phyloP scores from a whole-genome alignment of 306 rosid species.

The Senna siamea region DNA sequence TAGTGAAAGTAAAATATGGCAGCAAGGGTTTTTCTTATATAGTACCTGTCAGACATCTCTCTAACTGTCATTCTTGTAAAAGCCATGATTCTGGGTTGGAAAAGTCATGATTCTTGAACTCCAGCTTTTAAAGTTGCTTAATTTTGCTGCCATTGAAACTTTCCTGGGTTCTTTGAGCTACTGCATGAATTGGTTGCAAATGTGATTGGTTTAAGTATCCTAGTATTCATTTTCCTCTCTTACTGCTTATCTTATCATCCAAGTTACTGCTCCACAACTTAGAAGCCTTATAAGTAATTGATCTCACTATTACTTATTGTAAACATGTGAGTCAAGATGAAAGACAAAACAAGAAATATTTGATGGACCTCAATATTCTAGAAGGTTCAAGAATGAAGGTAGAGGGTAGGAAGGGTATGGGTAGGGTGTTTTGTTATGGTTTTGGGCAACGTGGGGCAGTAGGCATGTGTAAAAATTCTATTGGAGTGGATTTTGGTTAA shows the following conservation, averaged over 20 bases:
- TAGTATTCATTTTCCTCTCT: neutral
- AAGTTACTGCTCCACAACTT: neutral
- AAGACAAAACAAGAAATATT: neutral
- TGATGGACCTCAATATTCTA: too few relatives aligned
- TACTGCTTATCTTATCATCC: neutral
- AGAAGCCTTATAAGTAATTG: neutral
- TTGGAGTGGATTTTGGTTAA: too few relatives aligned
- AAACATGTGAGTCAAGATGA: neutral
- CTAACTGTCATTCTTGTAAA: neutral
- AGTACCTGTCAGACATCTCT: neutral
- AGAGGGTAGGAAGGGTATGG: too few relatives aligned
- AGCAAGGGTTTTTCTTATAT: neutral
- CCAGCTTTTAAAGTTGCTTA: neutral
- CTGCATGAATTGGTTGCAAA: neutral
- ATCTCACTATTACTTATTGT: neutral
- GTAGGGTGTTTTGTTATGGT: too few relatives aligned
- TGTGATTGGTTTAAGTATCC: neutral
- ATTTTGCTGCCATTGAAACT: neutral
- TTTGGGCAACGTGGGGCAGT: too few relatives aligned
- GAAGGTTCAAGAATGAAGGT: too few relatives aligned
- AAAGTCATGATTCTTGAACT: neutral
- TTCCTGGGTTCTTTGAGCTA: neutral
- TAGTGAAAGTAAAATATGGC: neutral
- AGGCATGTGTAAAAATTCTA: too few relatives aligned
- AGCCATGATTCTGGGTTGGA: neutral